Evolutionary conservation across 2,329 filamentous ascomycete genomes (phyloP).

Genomic region (Paraphaeosphaeria minitans): DNA sequence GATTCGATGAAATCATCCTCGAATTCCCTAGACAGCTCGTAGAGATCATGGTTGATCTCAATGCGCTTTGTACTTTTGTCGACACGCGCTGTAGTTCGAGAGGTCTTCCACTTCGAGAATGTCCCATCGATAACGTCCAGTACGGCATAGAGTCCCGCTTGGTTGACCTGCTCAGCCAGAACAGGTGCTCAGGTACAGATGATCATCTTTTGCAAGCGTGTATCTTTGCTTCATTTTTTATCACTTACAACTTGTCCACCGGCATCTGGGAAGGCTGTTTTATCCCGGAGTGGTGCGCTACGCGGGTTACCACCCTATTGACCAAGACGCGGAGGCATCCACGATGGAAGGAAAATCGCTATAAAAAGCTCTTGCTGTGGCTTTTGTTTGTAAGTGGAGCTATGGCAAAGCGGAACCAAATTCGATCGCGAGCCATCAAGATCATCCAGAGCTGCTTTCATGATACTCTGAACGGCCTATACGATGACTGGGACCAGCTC

Average conservation of each 20-base stretch:
- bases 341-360: background rate
- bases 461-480: slow-evolving; percentile 3
- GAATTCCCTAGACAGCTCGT: slow-evolving; percentile 9
- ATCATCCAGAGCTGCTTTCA: slow-evolving; percentile 7
- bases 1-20: slow-evolving; percentile 9
- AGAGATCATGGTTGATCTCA: slow-evolving; percentile 19
- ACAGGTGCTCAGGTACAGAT: slow-evolving; percentile 1
- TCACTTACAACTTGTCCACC: slow-evolving; percentile 24
- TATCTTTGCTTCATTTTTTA: slow-evolving; percentile 20
- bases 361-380: slow-evolving; percentile 17
- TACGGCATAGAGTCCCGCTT: slow-evolving; percentile 21
- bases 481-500: slow-evolving; percentile 14
- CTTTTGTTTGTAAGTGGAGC: slow-evolving; percentile 22
- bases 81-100: slow-evolving; percentile 11
- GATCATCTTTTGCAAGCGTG: slow-evolving; percentile 19
- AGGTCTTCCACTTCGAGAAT: slow-evolving; percentile 6
- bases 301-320: slow-evolving; percentile 17
- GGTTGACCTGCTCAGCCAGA: slow-evolving; percentile 16
- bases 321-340: slow-evolving; percentile 7
- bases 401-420: slow-evolving; percentile 11
- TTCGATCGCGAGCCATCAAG: slow-evolving; percentile 8
- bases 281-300: slow-evolving; percentile 22
- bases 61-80: slow-evolving; percentile 15
- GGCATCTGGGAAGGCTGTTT: slow-evolving; percentile 26
- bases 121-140: slow-evolving; percentile 21